phyloP scores from a whole-genome alignment of 768 basidiomycete genomes.

The Lactifluus piperatus region DNA sequence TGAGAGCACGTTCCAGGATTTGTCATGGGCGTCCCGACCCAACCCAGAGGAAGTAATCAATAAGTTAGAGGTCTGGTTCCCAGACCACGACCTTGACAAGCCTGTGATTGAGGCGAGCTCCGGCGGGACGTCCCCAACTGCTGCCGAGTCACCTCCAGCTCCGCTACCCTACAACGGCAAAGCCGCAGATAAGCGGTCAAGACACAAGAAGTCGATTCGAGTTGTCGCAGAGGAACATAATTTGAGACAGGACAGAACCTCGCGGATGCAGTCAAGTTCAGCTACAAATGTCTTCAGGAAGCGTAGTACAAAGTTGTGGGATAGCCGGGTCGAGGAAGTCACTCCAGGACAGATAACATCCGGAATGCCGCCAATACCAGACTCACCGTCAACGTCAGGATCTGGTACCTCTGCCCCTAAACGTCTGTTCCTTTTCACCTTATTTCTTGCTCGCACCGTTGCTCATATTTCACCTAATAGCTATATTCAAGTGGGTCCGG shows the following conservation, averaged over 20 bases:
- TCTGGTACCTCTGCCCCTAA: slow-evolving; percentile 34
- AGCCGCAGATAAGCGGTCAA: slow-evolving; percentile 33
- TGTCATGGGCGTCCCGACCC: slow-evolving; percentile 85
- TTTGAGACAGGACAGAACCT: slow-evolving; percentile 61
- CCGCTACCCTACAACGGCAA: slow-evolving; percentile 23
- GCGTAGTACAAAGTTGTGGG: slow-evolving; percentile 94
- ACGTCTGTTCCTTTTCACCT: slow-evolving; percentile 40
- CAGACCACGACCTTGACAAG: slow-evolving; percentile 91
- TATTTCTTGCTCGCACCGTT: neutral
- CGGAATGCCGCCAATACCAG: slow-evolving; percentile 37
- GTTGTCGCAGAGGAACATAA: slow-evolving; percentile 86
- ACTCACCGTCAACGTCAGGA: slow-evolving; percentile 46
- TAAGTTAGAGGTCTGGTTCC: slow-evolving; percentile 90
- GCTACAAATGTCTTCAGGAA: slow-evolving; percentile 53
- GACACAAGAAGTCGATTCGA: slow-evolving; percentile 86
- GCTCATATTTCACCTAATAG: slow-evolving; percentile 30
- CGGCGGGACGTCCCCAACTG: slow-evolving; percentile 70
- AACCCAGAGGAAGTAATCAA: slow-evolving; percentile 90
- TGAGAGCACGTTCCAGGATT: slow-evolving; percentile 59
- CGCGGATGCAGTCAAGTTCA: slow-evolving; percentile 45
- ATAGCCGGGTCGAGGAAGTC: slow-evolving; percentile 87
- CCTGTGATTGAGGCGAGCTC: slow-evolving; percentile 85
- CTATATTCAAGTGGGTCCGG: slow-evolving; percentile 96
- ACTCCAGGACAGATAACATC: slow-evolving; percentile 60
- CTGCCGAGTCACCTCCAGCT: slow-evolving; percentile 39